A percentile compares a stretch with the other conserved stretches of the same genome.
phyloP scores from a whole-genome alignment of 768 basidiomycete genomes.

The Butyriboletus loyo region DNA sequence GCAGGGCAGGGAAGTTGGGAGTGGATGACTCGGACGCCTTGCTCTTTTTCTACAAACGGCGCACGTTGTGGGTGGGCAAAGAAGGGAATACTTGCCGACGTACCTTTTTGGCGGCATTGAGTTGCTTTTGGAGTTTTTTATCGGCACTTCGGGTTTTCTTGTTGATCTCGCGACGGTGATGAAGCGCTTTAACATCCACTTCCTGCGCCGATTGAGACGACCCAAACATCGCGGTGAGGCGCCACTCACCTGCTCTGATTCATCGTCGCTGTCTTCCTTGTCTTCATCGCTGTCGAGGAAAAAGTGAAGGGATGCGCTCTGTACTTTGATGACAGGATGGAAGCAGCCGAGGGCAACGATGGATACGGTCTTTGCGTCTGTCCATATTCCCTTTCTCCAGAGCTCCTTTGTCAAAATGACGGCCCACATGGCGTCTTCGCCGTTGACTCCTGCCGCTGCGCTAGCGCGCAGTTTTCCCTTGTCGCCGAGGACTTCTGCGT shows the following conservation, averaged over 20 bases:
- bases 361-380: conserved; percentile 87
- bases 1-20: conserved; percentile 87
- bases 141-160: conserved; percentile 86
- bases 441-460: conserved; percentile 40
- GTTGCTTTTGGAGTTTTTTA: conserved; percentile 70
- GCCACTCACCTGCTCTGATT: conserved; percentile 46
- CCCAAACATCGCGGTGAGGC: not conserved
- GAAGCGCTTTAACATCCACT: conserved; percentile 67
- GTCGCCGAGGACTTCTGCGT: conserved; percentile 74
- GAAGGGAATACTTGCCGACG: conserved; percentile 1
- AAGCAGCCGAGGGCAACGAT: conserved; percentile 90
- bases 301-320: conserved; percentile 92
- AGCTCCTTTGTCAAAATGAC: conserved; percentile 90
- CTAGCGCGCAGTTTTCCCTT: conserved; percentile 67
- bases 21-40: conserved; percentile 26
- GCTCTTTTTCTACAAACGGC: conserved; percentile 35
- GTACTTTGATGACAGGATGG: conserved; percentile 91
- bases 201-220: conserved; percentile 36
- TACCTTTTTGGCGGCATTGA: conserved; percentile 77
- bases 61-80: conserved; percentile 27
- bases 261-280: conserved; percentile 68
- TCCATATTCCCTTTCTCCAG: conserved; percentile 93
- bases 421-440: conserved; percentile 97
- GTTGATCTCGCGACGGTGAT: conserved; percentile 88
- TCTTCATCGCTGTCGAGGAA: conserved; percentile 90